These are phyloP conservation scores for Syzygium syzygioides DNA, from an alignment of 441 rosid species.

Conservation along the genomic window DNA sequence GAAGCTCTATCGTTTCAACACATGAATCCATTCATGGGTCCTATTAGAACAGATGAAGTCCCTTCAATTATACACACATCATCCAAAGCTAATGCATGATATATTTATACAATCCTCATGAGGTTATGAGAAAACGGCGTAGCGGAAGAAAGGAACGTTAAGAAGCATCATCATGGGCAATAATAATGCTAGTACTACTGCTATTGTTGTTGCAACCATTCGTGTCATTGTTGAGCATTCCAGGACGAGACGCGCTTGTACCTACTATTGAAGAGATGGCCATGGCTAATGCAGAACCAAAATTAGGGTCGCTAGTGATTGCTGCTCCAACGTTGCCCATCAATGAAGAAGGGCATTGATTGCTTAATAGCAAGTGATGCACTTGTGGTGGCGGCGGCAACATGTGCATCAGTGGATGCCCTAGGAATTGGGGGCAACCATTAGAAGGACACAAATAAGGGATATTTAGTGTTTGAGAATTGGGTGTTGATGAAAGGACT, in stretches of 20 bases:
- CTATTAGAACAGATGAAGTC: background rate
- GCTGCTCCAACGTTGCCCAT: background rate
- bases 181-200: background rate
- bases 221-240: background rate
- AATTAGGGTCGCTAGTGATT: background rate
- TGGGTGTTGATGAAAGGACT: background rate
- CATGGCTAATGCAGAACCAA: background rate
- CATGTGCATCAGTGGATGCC: background rate
- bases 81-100: background rate
- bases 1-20: background rate
- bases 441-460: background rate
- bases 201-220: background rate
- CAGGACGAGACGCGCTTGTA: background rate
- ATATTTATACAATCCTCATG: background rate
- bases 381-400: background rate
- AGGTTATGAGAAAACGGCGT: background rate
- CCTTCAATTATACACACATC: background rate
- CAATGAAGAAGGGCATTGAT: background rate
- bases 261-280: background rate
- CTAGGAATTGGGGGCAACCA: background rate
- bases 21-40: background rate
- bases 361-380: background rate
- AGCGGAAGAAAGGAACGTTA: background rate
- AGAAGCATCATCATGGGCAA: background rate
- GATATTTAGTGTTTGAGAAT: background rate